Conservation (phyloP, 805 yeast species). For the Hanseniaspora nectarophila region DNA sequence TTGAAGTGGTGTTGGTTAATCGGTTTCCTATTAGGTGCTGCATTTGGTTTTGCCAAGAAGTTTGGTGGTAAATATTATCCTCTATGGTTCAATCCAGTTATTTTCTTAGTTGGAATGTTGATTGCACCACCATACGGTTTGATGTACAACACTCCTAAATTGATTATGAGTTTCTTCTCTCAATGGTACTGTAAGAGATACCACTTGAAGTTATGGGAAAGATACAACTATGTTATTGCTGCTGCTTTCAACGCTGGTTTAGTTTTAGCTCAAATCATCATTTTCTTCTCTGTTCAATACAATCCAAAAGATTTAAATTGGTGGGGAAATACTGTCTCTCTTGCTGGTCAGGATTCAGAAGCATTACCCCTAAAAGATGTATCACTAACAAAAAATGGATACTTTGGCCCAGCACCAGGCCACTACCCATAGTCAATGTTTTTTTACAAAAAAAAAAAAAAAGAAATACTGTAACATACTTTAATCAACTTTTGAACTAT, state of each 20-base stretch:
- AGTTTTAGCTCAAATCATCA: conserved; percentile 45
- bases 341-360: conserved; percentile 18
- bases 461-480: too few species aligned
- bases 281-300: conserved; percentile 43
- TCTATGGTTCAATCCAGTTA: conserved; percentile 38
- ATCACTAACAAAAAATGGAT: too few species aligned
- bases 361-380: too few species aligned
- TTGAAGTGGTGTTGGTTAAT: conserved; percentile 53
- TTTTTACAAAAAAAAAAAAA: too few species aligned
- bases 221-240: conserved; percentile 47
- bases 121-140: conserved; percentile 42
- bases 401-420: too few species aligned
- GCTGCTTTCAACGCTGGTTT: conserved; percentile 55
- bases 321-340: conserved; percentile 49
- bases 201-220: conserved; percentile 46
- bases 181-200: conserved; percentile 39
- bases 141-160: conserved; percentile 24
- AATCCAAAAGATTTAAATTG: conserved; percentile 35
- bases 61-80: conserved; percentile 23
- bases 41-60: conserved; percentile 25
- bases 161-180: conserved; percentile 30
- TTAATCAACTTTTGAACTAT: too few species aligned
- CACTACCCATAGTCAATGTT: too few species aligned
- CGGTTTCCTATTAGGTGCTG: conserved; percentile 34
- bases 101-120: conserved; percentile 43